These are phyloP conservation scores for Botrytis squamosa DNA, from an alignment of 2,329 filamentous ascomycete species.

Conservation along the genomic window DNA sequence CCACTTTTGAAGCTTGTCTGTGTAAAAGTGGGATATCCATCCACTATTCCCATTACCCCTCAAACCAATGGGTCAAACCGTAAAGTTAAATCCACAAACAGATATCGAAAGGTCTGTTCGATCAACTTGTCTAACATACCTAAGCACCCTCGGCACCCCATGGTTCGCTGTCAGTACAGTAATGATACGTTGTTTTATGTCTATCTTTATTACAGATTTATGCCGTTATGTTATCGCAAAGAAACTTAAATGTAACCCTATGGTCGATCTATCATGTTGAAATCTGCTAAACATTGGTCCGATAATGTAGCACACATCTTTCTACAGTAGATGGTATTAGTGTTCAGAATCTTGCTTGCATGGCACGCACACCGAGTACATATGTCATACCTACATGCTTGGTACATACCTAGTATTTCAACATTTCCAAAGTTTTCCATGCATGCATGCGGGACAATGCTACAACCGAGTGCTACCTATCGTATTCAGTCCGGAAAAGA, in stretches of 20 bases:
- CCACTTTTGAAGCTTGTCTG: background rate
- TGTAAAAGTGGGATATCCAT: constrained; percentile 5
- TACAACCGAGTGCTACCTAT: background rate
- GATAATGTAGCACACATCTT: background rate
- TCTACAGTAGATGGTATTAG: background rate
- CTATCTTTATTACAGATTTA: background rate
- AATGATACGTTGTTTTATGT: background rate
- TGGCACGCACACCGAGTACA: constrained; percentile 3
- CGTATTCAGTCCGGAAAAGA: background rate
- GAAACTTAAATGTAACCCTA: background rate
- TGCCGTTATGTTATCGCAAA: background rate
- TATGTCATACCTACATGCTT: background rate
- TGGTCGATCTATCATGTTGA: background rate
- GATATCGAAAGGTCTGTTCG: background rate
- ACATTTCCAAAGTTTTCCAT: background rate
- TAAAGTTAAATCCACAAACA: background rate
- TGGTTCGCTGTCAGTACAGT: background rate
- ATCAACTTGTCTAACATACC: background rate
- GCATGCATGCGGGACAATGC: background rate
- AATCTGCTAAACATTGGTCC: background rate
- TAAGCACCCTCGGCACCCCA: background rate
- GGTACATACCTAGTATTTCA: background rate
- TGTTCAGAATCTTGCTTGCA: background rate
- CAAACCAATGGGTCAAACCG: constrained; percentile 1
- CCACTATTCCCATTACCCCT: background rate